Percentiles rank a stretch among this genome's conserved stretches.
Conservation (phyloP, 2,329 filamentous ascomycete genomes). For the Xylariaceae sp. region DNA sequence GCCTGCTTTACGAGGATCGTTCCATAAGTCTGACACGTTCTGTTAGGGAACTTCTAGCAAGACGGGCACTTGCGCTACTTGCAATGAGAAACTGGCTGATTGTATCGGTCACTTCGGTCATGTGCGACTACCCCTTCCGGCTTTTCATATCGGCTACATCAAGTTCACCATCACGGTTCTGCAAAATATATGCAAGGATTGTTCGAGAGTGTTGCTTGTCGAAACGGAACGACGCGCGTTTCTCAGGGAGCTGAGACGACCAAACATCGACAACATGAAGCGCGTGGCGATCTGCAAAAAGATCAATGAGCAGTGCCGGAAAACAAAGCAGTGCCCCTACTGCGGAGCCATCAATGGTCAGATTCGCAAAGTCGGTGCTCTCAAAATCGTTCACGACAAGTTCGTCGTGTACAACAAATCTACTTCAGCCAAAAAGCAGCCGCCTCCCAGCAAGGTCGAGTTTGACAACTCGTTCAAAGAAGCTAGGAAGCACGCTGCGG, state of each 20-base stretch:
- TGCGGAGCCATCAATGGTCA: conserved; percentile 82
- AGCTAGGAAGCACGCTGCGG: conserved; percentile 70
- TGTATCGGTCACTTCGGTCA: conserved; percentile 97
- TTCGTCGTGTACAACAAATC: conserved; percentile 85
- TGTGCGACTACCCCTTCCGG: conserved; percentile 82
- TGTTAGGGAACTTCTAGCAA: conserved; percentile 66
- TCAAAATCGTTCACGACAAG: conserved; percentile 93
- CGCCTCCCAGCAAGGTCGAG: conserved; percentile 72
- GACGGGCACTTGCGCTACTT: conserved; percentile 72
- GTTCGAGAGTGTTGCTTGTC: conserved; percentile 74
- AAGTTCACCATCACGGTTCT: conserved; percentile 88
- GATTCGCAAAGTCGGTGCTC: conserved; percentile 84
- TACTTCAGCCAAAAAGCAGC: conserved; percentile 75
- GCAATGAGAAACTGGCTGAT: conserved; percentile 70
- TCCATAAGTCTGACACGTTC: conserved; percentile 6
- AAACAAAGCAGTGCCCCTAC: conserved; percentile 74
- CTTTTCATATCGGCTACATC: conserved; percentile 94
- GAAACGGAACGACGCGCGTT: conserved; percentile 73
- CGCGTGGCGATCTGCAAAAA: conserved; percentile 79
- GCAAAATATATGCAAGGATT: conserved; percentile 95
- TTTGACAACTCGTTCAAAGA: conserved; percentile 84
- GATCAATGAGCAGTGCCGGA: conserved; percentile 84
- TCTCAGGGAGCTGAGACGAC: conserved; percentile 73
- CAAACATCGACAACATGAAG: conserved; percentile 79
- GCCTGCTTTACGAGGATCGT: neutral